Conservation (phyloP, 371 early-diverging fungal species). For the Phascolomyces articulosus region DNA sequence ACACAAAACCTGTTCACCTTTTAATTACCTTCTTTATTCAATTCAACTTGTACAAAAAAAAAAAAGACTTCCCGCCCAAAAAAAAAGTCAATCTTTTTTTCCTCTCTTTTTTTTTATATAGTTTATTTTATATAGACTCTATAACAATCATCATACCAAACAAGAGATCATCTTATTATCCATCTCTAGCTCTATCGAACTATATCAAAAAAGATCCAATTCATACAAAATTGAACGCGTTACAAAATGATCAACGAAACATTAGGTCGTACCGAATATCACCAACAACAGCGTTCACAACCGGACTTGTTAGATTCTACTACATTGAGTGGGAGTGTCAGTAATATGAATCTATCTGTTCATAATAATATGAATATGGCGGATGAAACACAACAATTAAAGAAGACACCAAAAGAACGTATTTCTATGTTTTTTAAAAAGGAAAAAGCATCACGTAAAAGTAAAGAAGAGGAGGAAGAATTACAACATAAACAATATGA, state of each 20-base stretch:
- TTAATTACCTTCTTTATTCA: not conserved
- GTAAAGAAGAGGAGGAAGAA: not conserved
- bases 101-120: not conserved
- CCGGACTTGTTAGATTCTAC: not conserved
- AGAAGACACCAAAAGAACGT: slow-evolving; percentile 3
- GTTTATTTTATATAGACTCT: not conserved
- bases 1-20: not conserved
- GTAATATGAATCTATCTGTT: no score
- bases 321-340: no score
- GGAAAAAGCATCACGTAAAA: slow-evolving; percentile 2
- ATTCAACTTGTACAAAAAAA: not conserved
- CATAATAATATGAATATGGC: no score
- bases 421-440: slow-evolving; percentile 8
- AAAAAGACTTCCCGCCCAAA: slow-evolving; percentile 1
- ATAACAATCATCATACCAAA: no score
- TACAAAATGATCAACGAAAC: not conserved
- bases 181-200: no score
- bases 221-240: not conserved
- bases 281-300: not conserved
- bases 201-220: no score
- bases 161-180: no score
- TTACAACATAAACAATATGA: not conserved
- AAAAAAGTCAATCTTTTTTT: not conserved
- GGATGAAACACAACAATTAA: not conserved
- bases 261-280: not conserved